Percentiles rank a stretch among this genome's conserved stretches.
Evolutionary conservation across 2,329 filamentous ascomycete genomes (phyloP).

Genomic region (Clonostachys rhizophaga): DNA sequence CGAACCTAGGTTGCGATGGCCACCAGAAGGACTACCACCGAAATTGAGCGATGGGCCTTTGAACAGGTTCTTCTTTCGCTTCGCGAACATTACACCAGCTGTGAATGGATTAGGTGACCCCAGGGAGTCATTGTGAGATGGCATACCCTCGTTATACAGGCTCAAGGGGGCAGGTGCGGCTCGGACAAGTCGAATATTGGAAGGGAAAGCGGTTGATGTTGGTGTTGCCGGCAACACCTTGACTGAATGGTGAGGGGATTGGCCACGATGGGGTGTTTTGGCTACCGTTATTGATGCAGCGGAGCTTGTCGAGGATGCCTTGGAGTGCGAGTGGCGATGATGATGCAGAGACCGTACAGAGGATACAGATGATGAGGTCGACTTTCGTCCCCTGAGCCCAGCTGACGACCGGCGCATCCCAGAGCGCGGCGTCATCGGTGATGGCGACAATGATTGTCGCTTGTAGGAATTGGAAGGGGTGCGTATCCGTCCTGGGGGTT

Average conservation of each 20-base stretch:
- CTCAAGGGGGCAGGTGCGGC: constrained; percentile 44
- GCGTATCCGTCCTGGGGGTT: constrained; percentile 18
- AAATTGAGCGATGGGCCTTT: constrained; percentile 70
- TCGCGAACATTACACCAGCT: constrained; percentile 70
- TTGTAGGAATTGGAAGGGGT: constrained; percentile 43
- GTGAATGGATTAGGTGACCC: constrained; percentile 55
- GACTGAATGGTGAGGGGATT: constrained; percentile 83
- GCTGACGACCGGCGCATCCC: constrained; percentile 78
- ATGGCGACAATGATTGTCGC: constrained; percentile 79
- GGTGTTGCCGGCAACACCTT: constrained; percentile 95
- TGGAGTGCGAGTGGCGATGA: constrained; percentile 82
- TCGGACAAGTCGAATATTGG: constrained; percentile 79
- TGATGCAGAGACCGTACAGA: constrained; percentile 90
- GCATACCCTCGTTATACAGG: constrained; percentile 56
- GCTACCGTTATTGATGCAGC: constrained; percentile 69
- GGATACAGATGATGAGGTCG: constrained; percentile 91
- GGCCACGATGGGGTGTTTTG: constrained; percentile 59
- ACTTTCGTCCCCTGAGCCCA: constrained; percentile 86
- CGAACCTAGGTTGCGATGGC: constrained; percentile 27
- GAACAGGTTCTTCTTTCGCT: constrained; percentile 75
- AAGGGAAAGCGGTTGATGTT: constrained; percentile 69
- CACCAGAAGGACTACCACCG: constrained; percentile 28
- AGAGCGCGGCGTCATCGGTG: constrained; percentile 82
- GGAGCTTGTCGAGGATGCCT: constrained; percentile 89
- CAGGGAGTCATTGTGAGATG: constrained; percentile 19